These are phyloP conservation scores for Pavlovales sp. DNA, from an alignment of 208 protist species.

Conservation along the genomic window DNA sequence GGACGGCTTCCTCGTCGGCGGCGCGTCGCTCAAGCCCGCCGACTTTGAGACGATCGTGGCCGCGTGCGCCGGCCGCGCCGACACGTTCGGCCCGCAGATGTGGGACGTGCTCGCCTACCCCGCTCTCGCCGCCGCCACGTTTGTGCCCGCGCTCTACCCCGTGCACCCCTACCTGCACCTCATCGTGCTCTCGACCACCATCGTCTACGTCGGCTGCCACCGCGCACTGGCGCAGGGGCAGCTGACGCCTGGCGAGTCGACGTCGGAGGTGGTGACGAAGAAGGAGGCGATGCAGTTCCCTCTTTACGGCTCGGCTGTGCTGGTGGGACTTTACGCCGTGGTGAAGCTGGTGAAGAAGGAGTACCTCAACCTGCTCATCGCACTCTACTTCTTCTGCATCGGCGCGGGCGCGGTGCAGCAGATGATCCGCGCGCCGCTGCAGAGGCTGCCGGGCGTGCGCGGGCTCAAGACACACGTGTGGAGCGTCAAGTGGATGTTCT, in stretches of 20 bases:
- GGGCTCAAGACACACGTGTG: neutral
- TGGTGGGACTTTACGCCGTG: conserved; percentile 1
- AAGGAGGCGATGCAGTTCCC: conserved; percentile 32
- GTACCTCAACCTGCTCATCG: conserved; percentile 24
- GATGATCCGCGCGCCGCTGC: neutral
- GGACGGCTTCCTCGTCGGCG: conserved; percentile 10
- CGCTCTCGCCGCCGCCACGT: neutral
- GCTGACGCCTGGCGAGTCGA: neutral
- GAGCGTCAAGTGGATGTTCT: neutral
- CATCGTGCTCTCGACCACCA: neutral
- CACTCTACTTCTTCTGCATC: neutral
- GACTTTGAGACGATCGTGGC: neutral
- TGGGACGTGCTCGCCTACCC: neutral
- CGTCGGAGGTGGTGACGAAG: neutral
- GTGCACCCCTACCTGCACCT: conserved; percentile 24
- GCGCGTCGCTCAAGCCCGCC: neutral
- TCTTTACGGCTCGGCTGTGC: conserved; percentile 11
- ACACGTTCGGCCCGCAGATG: neutral
- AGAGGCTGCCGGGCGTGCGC: too few species aligned
- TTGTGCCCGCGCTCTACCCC: neutral
- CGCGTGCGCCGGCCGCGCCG: neutral
- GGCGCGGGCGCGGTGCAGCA: neutral
- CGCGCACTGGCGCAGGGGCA: neutral
- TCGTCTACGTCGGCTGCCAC: conserved; percentile 19
- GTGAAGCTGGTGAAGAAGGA: conserved; percentile 35